Percentiles rank a stretch among this genome's conserved stretches.
These are phyloP conservation scores for Chlorella vulgaris DNA, from an alignment of 139 green algal species.

Conservation along the genomic window DNA sequence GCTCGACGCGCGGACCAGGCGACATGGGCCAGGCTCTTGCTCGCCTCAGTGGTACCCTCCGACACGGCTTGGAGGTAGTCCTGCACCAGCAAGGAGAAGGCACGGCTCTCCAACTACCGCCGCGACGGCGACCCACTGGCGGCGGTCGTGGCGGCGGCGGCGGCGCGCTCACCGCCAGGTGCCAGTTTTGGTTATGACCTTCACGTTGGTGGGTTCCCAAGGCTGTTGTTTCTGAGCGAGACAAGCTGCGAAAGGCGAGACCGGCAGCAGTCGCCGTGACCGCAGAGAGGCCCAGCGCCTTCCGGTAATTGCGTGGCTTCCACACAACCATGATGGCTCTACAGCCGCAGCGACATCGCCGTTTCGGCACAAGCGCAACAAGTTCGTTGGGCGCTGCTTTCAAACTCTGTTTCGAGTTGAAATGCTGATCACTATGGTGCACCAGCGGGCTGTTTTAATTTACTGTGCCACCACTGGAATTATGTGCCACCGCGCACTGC, in stretches of 20 bases:
- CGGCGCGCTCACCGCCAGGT: neutral
- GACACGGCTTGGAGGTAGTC: slow-evolving; percentile 5
- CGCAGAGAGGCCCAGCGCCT: neutral
- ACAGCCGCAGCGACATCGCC: too few relatives aligned
- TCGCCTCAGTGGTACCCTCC: neutral
- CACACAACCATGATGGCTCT: too few relatives aligned
- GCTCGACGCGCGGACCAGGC: neutral
- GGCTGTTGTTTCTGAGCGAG: neutral
- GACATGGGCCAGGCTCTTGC: neutral
- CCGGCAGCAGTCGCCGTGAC: neutral
- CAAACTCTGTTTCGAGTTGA: too few relatives aligned
- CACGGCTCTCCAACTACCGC: neutral
- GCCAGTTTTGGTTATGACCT: neutral
- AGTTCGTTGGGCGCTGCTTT: too few relatives aligned
- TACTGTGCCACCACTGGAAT: too few relatives aligned
- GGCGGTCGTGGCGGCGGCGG: neutral
- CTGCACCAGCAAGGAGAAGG: neutral
- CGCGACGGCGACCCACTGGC: neutral
- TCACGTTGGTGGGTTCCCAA: neutral
- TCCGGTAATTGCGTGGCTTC: too few relatives aligned
- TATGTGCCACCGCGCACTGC: too few relatives aligned
- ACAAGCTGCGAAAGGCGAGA: neutral
- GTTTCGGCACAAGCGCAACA: too few relatives aligned
- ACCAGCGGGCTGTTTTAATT: too few relatives aligned
- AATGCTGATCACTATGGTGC: too few relatives aligned